phyloP scores from a whole-genome alignment of 2,329 filamentous ascomycete genomes.

The Beauveria bassiana region DNA sequence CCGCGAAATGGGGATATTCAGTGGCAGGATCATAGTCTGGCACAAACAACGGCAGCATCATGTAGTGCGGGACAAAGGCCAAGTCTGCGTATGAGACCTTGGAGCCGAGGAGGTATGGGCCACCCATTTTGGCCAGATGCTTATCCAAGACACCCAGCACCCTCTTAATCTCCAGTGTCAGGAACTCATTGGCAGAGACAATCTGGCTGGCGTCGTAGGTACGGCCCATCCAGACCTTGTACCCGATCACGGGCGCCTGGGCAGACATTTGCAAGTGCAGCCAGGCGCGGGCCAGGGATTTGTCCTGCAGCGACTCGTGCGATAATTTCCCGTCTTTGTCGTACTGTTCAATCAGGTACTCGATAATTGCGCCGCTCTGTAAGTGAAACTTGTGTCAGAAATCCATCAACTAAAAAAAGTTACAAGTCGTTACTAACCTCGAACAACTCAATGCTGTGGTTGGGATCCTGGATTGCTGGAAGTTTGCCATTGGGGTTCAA shows the following conservation, averaged over 20 bases:
- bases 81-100: slow-evolving; percentile 20
- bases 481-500: slow-evolving; percentile 18
- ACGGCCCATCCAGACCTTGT: slow-evolving; percentile 18
- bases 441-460: slow-evolving; percentile 13
- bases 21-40: neutral
- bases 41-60: neutral
- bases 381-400: slow-evolving; percentile 6
- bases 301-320: slow-evolving; percentile 12
- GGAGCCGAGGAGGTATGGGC: slow-evolving; percentile 16
- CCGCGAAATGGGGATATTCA: slow-evolving; percentile 12
- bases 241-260: slow-evolving; percentile 25
- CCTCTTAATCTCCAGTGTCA: slow-evolving; percentile 21
- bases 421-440: neutral
- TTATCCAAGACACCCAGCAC: slow-evolving; percentile 21
- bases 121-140: slow-evolving; percentile 16
- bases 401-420: too few relatives aligned
- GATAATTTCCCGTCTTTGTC: slow-evolving; percentile 14
- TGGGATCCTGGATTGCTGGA: slow-evolving; percentile 17
- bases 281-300: slow-evolving; percentile 11
- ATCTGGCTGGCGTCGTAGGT: slow-evolving; percentile 19
- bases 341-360: slow-evolving; percentile 19
- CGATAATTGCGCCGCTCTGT: slow-evolving; percentile 19
- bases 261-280: slow-evolving; percentile 17
- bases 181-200: slow-evolving; percentile 21
- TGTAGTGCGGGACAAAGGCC: slow-evolving; percentile 17